Conservation (phyloP, 192 early-diverging fungal genomes). For the Piromyces finnis region DNA sequence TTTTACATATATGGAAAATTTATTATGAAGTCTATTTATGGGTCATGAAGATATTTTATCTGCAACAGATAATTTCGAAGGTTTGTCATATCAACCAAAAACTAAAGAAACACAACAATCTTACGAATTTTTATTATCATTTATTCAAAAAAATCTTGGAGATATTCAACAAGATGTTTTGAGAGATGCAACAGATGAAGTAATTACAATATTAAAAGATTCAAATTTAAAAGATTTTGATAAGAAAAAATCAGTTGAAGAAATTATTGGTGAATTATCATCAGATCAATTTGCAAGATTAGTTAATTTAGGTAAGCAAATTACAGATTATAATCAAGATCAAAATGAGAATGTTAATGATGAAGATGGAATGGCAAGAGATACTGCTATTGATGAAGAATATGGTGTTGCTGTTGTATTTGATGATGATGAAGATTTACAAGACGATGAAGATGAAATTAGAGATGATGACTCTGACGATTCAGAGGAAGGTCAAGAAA, state of each 20-base stretch:
- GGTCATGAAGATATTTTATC: not conserved
- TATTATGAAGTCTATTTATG: not conserved
- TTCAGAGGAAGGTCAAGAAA: constrained; percentile 9
- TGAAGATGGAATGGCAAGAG: constrained; percentile 33
- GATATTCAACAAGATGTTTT: constrained; percentile 86
- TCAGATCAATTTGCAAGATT: constrained; percentile 74
- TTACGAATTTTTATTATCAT: constrained; percentile 77
- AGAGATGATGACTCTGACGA: constrained; percentile 5
- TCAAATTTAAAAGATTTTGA: constrained; percentile 74
- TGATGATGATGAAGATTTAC: constrained; percentile 85
- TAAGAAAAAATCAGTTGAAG: constrained; percentile 68
- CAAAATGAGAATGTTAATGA: constrained; percentile 25
- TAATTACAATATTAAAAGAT: constrained; percentile 64
- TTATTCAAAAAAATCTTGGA: constrained; percentile 59
- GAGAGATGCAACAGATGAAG: constrained; percentile 70
- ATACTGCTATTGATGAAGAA: constrained; percentile 51
- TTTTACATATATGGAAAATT: too few relatives aligned
- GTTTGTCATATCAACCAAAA: constrained; percentile 65
- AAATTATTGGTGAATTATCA: constrained; percentile 44
- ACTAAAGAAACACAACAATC: constrained; percentile 75
- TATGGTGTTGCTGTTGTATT: constrained; percentile 89
- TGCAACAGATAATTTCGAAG: constrained; percentile 5
- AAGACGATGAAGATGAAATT: constrained; percentile 37
- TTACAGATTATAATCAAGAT: constrained; percentile 70
- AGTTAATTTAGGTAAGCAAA: constrained; percentile 80